A percentile compares a stretch with the other conserved stretches of the same genome.
These are phyloP conservation scores for Eutrema japonicum DNA, from an alignment of 345 rosid genomes.

Conservation along the genomic window DNA sequence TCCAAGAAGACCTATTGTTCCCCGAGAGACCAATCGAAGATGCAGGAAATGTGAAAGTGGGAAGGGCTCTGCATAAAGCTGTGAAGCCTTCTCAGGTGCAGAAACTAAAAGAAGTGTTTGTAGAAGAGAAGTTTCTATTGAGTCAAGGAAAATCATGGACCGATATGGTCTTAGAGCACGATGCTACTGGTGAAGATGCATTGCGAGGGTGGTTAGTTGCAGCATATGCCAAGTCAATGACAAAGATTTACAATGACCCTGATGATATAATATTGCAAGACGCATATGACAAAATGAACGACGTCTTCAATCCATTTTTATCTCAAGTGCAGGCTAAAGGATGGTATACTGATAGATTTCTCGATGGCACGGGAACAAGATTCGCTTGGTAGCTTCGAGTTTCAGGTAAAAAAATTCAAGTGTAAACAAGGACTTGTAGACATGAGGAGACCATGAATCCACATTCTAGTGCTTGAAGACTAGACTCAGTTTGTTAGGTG, in stretches of 20 bases:
- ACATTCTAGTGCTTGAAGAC: constrained; percentile 18
- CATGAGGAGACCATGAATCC: constrained; percentile 26
- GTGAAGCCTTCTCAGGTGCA: constrained; percentile 68
- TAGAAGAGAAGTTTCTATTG: constrained; percentile 76
- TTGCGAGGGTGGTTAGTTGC: constrained; percentile 96
- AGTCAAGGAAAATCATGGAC: constrained; percentile 58
- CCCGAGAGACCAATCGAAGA: constrained; percentile 80
- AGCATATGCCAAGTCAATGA: constrained; percentile 61
- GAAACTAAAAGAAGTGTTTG: constrained; percentile 62
- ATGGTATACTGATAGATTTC: constrained; percentile 91
- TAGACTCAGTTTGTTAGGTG: constrained; percentile 38
- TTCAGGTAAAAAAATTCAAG: constrained; percentile 13
- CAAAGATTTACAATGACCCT: constrained; percentile 42
- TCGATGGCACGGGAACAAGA: constrained; percentile 84
- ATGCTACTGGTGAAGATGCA: constrained; percentile 89
- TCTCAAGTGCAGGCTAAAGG: constrained; percentile 77
- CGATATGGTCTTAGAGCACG: constrained; percentile 76
- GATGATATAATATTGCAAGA: constrained; percentile 51
- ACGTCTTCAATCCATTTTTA: constrained; percentile 55
- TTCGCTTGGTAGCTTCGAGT: constrained; percentile 55
- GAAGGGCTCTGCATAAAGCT: constrained; percentile 67
- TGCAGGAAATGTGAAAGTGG: constrained; percentile 86
- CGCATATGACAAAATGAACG: constrained; percentile 70
- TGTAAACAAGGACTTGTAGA: constrained; percentile 25
- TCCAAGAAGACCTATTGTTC: constrained; percentile 71